Evolutionary conservation across 2,329 filamentous ascomycete species (phyloP), one percentile per base, ranked within the genome.

Genomic region (Stagonosporopsis chrysanthemi): DNA sequence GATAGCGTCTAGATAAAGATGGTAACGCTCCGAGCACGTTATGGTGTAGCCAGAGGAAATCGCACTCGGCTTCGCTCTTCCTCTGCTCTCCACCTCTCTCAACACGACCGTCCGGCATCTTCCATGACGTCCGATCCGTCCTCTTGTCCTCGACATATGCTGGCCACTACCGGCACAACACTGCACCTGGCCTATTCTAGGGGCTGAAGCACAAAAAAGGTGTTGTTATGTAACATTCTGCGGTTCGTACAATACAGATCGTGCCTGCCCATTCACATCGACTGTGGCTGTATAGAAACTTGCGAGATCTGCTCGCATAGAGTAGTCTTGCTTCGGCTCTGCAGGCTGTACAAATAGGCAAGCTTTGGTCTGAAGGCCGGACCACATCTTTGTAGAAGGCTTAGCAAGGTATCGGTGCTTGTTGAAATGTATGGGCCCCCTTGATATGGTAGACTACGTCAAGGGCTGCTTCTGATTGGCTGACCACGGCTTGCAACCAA

Each of bases 1-100:
- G 4, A 35, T 17, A 22, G 11, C 39, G 15, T 33, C 24, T 28
- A 36, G 26, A 36, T n/a, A 4, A 17, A 31, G 23, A 26, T 4
- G 31, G 31, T 15, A 33, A 23, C 17, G 43, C 33, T 28, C 7
- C 19, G 14, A 26, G 22, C 23, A 39, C 24, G 29, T 17, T 19
- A 26, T 31, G 19, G 11, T 48, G 6, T 23, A 39, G 15, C 14
- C 23, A 29, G 7, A 33, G 15, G 7, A 1, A 28, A 22, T 52
- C 47, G 54, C 23, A 23, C 47, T 52, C 47, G 48, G 47, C 19
- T 52, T 52, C 36, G 53, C 41, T 31, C 31, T 52, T 43, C 9
- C 15, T n/a, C n/a, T 38, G 14, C 33, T 19, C 12, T 15, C 14
- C 23, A 15, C 6, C 31, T 24, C 31, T 24, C 17, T 39, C 17